phyloP scores from a whole-genome alignment of 345 rosid genomes.

The Moringa oleifera region DNA sequence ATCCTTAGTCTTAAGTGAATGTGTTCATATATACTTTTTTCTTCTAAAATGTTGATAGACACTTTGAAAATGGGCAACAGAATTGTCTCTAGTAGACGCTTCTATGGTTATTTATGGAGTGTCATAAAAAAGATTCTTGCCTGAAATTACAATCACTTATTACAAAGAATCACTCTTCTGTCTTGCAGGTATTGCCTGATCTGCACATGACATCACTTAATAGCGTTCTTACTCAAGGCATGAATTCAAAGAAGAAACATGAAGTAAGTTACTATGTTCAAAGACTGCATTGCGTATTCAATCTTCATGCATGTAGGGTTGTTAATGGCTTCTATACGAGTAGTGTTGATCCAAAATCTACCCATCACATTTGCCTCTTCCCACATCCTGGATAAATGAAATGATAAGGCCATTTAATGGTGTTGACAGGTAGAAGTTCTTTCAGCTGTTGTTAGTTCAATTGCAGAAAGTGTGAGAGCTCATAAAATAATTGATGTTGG shows the following conservation, averaged over 20 bases:
- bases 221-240: constrained; percentile 81
- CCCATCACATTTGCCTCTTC: neutral
- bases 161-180: too few species aligned
- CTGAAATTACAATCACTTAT: too few species aligned
- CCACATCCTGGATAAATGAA: neutral
- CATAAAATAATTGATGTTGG: constrained; percentile 78
- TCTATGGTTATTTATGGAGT: too few species aligned
- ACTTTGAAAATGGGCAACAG: too few species aligned
- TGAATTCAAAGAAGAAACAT: constrained; percentile 87
- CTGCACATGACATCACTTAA: constrained; percentile 39
- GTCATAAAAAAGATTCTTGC: too few species aligned
- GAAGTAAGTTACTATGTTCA: constrained; percentile 42
- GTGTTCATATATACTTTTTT: neutral
- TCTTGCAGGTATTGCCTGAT: constrained; percentile 48
- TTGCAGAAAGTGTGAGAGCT: constrained; percentile 47
- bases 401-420: constrained; percentile 11
- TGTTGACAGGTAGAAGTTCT: constrained; percentile 76
- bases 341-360: too few species aligned
- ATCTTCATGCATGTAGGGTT: neutral
- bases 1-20: too few species aligned
- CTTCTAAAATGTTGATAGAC: too few species aligned
- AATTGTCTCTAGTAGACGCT: too few species aligned
- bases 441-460: constrained; percentile 63
- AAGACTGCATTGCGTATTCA: neutral
- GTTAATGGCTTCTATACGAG: neutral